These are phyloP conservation scores for Datisca glomerata DNA, from an alignment of 306 rosid genomes.

Conservation along the genomic window DNA sequence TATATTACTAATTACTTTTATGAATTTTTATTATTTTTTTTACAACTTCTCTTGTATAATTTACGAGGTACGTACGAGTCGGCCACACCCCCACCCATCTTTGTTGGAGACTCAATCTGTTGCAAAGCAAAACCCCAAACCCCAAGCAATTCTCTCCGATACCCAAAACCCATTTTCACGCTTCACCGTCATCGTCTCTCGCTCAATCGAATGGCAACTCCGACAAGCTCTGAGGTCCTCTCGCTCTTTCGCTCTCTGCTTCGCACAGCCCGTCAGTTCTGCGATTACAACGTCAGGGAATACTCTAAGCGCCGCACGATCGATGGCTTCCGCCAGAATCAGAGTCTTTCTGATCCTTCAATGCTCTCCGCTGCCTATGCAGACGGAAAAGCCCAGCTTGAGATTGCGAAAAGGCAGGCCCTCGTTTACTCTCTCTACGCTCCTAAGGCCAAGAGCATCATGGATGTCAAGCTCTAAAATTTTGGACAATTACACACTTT, in stretches of 20 bases:
- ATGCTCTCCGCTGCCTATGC: slow-evolving; percentile 28
- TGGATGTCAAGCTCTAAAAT: slow-evolving; percentile 32
- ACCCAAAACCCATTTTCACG: background rate
- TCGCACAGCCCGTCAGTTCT: slow-evolving; percentile 40
- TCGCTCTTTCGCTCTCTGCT: slow-evolving; percentile 45
- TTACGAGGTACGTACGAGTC: no score
- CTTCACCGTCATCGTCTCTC: no score
- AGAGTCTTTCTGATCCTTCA: slow-evolving; percentile 32
- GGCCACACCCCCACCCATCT: no score
- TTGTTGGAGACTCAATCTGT: background rate
- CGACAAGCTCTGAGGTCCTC: slow-evolving; percentile 29
- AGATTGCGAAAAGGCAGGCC: slow-evolving; percentile 48
- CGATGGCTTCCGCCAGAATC: slow-evolving; percentile 50
- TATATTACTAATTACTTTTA: no score
- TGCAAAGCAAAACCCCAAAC: background rate
- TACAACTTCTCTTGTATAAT: no score
- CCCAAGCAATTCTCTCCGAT: background rate
- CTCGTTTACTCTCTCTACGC: slow-evolving; percentile 51
- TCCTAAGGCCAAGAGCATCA: slow-evolving; percentile 47
- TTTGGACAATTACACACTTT: no score
- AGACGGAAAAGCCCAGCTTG: slow-evolving; percentile 43
- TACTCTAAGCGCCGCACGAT: slow-evolving; percentile 58
- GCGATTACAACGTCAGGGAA: slow-evolving; percentile 71
- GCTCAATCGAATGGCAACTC: slow-evolving; percentile 23
- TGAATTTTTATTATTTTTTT: no score